Evolutionary conservation across 2,329 filamentous ascomycete genomes (phyloP).

Genomic region (Cladophialophora yegresii): DNA sequence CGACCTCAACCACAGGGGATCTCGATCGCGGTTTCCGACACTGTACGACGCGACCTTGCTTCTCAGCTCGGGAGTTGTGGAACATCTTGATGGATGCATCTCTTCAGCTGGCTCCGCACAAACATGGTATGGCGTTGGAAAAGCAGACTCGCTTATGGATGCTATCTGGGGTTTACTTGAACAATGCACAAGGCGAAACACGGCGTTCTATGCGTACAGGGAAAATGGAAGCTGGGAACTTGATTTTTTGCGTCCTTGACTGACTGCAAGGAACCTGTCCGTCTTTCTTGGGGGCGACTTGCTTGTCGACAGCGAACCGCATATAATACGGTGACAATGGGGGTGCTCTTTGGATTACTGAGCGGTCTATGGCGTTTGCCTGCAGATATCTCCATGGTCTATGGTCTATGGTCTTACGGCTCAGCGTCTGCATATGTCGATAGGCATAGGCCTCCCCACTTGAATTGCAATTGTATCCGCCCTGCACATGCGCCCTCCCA

Average conservation of each 20-base stretch:
- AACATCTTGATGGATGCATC: conserved; percentile 12
- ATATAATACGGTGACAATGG: conserved; percentile 8
- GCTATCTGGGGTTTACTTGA: conserved; percentile 10
- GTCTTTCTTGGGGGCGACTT: not conserved
- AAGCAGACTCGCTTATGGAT: conserved; percentile 1
- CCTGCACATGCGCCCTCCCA: not conserved
- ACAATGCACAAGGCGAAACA: conserved; percentile 5
- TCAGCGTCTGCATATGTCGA: not conserved
- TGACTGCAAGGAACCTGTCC: conserved; percentile 17
- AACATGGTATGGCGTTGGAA: conserved; percentile 25
- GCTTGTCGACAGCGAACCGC: not conserved
- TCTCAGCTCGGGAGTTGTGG: conserved; percentile 7
- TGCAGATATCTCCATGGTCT: conserved; percentile 12
- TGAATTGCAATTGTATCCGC: conserved; percentile 9
- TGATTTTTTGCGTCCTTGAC: conserved; percentile 9
- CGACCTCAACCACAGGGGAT: conserved; percentile 14
- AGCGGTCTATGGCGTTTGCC: conserved; percentile 6
- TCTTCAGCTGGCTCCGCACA: conserved; percentile 12
- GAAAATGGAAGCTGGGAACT: not conserved
- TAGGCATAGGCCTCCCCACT: not conserved
- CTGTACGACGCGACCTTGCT: conserved; percentile 10
- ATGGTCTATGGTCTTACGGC: conserved; percentile 9
- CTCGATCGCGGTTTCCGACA: conserved; percentile 11
- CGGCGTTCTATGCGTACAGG: conserved; percentile 10
- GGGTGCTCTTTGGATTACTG: conserved; percentile 19